phyloP scores from a whole-genome alignment of 148 eudicot species.

The Silene conica region DNA sequence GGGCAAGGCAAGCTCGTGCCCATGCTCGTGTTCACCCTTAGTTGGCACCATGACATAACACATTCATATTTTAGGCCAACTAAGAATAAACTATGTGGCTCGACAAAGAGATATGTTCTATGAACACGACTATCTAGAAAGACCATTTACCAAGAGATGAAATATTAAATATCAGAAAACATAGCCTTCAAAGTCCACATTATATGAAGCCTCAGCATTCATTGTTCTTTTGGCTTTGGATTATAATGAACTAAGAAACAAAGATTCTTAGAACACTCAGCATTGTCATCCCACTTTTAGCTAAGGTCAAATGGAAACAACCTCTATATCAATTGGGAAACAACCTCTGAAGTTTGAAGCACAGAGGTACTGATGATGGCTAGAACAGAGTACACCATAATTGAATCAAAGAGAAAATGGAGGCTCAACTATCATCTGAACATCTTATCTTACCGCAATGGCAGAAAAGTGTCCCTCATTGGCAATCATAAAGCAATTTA shows the following conservation, averaged over 20 bases:
- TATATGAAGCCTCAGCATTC: neutral
- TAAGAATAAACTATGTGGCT: neutral
- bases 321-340: neutral
- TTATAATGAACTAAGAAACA: too few species aligned
- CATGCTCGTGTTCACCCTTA: too few species aligned
- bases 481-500: constrained; percentile 10
- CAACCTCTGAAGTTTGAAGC: neutral
- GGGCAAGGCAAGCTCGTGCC: too few species aligned
- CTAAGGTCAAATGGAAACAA: neutral
- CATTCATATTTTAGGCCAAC: neutral
- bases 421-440: neutral
- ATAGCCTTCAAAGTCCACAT: neutral
- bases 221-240: neutral
- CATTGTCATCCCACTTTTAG: neutral
- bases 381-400: neutral
- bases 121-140: neutral
- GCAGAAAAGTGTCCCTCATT: neutral
- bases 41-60: neutral
- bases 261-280: neutral
- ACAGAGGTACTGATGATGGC: neutral
- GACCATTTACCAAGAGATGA: neutral
- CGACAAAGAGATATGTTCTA: neutral
- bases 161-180: neutral
- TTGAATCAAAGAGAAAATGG: neutral
- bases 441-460: neutral